These are phyloP conservation scores for Podospora anserina DNA, from an alignment of 495 filamentous ascomycete genomes.

Conservation along the genomic window DNA sequence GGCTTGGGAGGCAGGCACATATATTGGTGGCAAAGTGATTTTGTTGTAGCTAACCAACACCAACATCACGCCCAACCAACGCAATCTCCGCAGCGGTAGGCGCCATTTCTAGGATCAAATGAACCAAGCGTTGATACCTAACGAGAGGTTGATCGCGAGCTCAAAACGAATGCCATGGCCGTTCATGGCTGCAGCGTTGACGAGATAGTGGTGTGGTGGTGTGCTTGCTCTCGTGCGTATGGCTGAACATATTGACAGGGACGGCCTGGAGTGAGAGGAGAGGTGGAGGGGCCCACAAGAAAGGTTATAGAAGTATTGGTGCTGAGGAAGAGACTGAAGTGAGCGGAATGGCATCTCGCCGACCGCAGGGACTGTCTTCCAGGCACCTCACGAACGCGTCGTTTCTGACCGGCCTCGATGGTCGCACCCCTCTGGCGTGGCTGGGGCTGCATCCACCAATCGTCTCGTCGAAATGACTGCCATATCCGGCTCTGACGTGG, in stretches of 20 bases:
- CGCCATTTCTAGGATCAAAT: background rate
- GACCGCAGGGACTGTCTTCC: slow-evolving; percentile 20
- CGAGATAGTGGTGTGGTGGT: slow-evolving; percentile 12
- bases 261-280: background rate
- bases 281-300: background rate
- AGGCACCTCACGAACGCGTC: slow-evolving; percentile 8
- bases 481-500: slow-evolving; percentile 18
- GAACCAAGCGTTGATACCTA: background rate
- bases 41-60: background rate
- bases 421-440: slow-evolving; percentile 27
- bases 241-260: slow-evolving; percentile 10
- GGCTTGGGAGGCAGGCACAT: background rate
- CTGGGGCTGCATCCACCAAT: slow-evolving; percentile 28
- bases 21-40: background rate
- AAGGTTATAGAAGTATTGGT: background rate
- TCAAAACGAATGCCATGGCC: background rate
- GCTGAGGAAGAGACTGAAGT: background rate
- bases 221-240: slow-evolving; percentile 20
- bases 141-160: background rate
- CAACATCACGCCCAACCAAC: background rate
- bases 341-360: background rate
- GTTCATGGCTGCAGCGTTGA: slow-evolving; percentile 9
- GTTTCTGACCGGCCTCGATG: slow-evolving; percentile 21
- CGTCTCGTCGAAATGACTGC: slow-evolving; percentile 9
- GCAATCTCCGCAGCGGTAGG: background rate